Evolutionary conservation across 2,329 filamentous ascomycete species (phyloP), one percentile per base, ranked within the genome.

Genomic region (Hypoxylon sp.): DNA sequence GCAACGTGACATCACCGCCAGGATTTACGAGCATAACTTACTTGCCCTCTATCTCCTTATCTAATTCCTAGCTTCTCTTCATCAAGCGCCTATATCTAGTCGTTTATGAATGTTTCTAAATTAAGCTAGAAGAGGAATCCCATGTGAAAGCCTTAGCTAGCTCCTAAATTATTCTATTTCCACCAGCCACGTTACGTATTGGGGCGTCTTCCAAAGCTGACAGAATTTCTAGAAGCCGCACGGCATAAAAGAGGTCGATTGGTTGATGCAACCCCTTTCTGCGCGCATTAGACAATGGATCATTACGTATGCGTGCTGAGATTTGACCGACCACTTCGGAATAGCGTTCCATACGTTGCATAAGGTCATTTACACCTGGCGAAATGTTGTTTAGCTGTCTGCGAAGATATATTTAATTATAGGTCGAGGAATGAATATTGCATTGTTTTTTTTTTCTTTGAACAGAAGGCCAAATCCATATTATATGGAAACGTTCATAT

Each of bases 231-330:
- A 63, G 53, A 63, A 52, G 54, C 54, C 46, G 26, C 47, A 58
- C 47, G 22, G 26, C 24, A 55, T 42, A 39, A n/a, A 54, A 33
- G 44, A 50, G 29, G 6, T 56, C 17, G n/a, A 59, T 67, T 67
- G 54, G 53, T 63, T 47, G 48, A 63, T 67, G 54, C 54, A 50
- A 58, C 62, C 63, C 66, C 66, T 56, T 68, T 68, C 44, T 47
- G 29, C 58, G 29, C 60, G 63, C 66, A 60, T 68, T 17, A 44
- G 48, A 31, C 19, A 60, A 44, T n/a, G 33, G 31, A 2, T 31
- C 26, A 33, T 60, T 37, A 61, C 22, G 51, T 56, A 55, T 48
- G 57, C 39, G 44, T 33, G 50, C 55, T 42, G 39, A 52, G 54
- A 59, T 65, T 65, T 53, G 29, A 33, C 47, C 47, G 57, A 54